Evolutionary conservation across 805 yeast species (phyloP).

Genomic region (Torulaspora delbrueckii): DNA sequence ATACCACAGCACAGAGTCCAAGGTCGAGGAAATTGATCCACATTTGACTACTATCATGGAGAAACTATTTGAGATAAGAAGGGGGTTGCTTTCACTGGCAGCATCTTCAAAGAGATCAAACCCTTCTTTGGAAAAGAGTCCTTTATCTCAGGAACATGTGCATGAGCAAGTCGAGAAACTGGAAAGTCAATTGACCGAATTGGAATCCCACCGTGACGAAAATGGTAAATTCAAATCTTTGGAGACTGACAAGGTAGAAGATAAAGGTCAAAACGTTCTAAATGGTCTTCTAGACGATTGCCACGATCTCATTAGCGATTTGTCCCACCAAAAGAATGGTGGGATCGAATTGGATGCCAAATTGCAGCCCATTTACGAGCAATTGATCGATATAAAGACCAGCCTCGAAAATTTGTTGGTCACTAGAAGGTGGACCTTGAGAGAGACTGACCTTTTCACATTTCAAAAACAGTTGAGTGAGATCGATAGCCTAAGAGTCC

Average conservation of each 20-base stretch:
- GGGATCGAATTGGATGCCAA: constrained; percentile 43
- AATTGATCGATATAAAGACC: constrained; percentile 59
- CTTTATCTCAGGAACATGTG: constrained; percentile 18
- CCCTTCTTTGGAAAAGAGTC: constrained; percentile 10
- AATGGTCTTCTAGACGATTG: constrained; percentile 83
- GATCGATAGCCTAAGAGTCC: constrained; percentile 67
- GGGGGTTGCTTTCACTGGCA: constrained; percentile 52
- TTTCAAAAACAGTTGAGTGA: constrained; percentile 70
- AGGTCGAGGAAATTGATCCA: constrained; percentile 50
- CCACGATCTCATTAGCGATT: constrained; percentile 65
- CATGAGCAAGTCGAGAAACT: constrained; percentile 34
- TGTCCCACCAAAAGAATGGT: constrained; percentile 39
- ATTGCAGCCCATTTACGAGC: constrained; percentile 56
- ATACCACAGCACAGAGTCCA: constrained; percentile 51
- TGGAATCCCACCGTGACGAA: constrained; percentile 49
- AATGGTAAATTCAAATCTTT: constrained; percentile 49
- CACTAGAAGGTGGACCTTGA: constrained; percentile 94
- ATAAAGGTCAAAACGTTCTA: constrained; percentile 45
- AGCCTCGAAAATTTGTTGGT: constrained; percentile 77
- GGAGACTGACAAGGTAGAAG: constrained; percentile 34
- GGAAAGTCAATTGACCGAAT: constrained; percentile 37
- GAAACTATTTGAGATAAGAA: constrained; percentile 57
- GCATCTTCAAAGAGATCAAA: constrained; percentile 34
- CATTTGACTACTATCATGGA: constrained; percentile 50
- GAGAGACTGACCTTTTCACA: constrained; percentile 88